These are phyloP conservation scores for Syncephalastrum contaminatum DNA, from an alignment of 371 early-diverging fungal species.

Conservation along the genomic window DNA sequence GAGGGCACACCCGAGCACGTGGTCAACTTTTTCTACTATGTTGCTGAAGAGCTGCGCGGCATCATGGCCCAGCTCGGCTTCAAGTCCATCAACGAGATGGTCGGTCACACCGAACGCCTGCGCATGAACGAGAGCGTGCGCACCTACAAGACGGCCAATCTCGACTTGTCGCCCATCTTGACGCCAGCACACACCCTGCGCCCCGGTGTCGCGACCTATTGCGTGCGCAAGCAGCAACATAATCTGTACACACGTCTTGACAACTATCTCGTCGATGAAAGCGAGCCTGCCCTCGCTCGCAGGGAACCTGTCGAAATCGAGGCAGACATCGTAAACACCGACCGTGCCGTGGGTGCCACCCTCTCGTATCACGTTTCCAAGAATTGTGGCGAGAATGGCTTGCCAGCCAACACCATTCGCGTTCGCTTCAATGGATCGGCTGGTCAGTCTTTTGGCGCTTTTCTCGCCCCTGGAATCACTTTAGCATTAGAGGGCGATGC, in stretches of 20 bases:
- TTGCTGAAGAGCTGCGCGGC: constrained; percentile 90
- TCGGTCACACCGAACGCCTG: constrained; percentile 87
- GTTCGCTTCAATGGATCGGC: constrained; percentile 90
- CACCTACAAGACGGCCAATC: constrained; percentile 81
- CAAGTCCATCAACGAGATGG: constrained; percentile 93
- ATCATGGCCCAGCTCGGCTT: constrained; percentile 94
- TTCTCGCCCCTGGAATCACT: constrained; percentile 88
- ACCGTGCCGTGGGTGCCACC: constrained; percentile 91
- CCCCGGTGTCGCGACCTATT: constrained; percentile 83
- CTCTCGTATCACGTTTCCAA: constrained; percentile 87
- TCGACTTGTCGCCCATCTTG: constrained; percentile 85
- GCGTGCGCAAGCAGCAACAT: constrained; percentile 83
- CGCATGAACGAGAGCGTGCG: constrained; percentile 68
- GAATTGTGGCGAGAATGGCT: constrained; percentile 78
- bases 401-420: constrained; percentile 85
- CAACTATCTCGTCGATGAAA: constrained; percentile 71
- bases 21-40: constrained; percentile 95
- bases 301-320: constrained; percentile 62
- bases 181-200: constrained; percentile 86
- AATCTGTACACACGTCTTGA: constrained; percentile 71
- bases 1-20: constrained; percentile 93
- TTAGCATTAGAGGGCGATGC: constrained; percentile 95
- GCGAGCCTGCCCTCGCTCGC: constrained; percentile 67
- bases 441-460: constrained; percentile 96
- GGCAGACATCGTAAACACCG: constrained; percentile 86